phyloP scores from a whole-genome alignment of 2,329 filamentous ascomycete species.

The Monosporascus ibericus region DNA sequence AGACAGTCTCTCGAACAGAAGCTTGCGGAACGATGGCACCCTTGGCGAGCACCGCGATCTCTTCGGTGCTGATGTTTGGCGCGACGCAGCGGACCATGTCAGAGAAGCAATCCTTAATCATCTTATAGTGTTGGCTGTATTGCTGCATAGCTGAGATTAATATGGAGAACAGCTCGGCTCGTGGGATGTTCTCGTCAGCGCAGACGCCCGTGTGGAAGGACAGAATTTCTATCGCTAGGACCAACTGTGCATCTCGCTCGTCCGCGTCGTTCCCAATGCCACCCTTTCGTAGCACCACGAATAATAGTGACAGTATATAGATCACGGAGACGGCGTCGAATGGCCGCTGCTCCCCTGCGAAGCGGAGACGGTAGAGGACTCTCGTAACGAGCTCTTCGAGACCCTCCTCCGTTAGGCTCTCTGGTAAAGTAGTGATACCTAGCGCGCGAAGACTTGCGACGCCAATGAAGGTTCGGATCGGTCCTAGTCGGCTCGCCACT shows the following conservation, averaged over 20 bases:
- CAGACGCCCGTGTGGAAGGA: constrained; percentile 82
- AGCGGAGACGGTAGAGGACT: constrained; percentile 83
- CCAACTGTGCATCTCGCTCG: constrained; percentile 81
- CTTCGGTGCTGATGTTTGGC: constrained; percentile 66
- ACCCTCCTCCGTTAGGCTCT: constrained; percentile 70
- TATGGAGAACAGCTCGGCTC: constrained; percentile 63
- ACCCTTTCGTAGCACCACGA: constrained; percentile 71
- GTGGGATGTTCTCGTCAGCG: constrained; percentile 67
- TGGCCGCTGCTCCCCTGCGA: constrained; percentile 86
- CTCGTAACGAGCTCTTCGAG: constrained; percentile 79
- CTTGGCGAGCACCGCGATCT: constrained; percentile 70
- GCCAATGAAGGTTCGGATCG: constrained; percentile 76
- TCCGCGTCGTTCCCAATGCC: constrained; percentile 69
- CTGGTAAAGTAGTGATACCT: constrained; percentile 64
- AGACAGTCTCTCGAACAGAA: constrained; percentile 73
- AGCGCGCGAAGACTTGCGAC: constrained; percentile 78
- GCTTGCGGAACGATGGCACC: constrained; percentile 74
- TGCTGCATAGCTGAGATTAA: constrained; percentile 79
- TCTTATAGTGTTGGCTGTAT: constrained; percentile 90
- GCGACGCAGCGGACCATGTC: constrained; percentile 82
- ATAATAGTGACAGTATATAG: constrained; percentile 78
- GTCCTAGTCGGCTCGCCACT: constrained; percentile 66
- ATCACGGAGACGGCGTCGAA: constrained; percentile 84
- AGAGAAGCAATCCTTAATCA: constrained; percentile 85
- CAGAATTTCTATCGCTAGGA: constrained; percentile 82